Evolutionary conservation across 345 rosid genomes (phyloP), one percentile per base, ranked within the genome.

Genomic region (Psidium friedrichsthalianum): DNA sequence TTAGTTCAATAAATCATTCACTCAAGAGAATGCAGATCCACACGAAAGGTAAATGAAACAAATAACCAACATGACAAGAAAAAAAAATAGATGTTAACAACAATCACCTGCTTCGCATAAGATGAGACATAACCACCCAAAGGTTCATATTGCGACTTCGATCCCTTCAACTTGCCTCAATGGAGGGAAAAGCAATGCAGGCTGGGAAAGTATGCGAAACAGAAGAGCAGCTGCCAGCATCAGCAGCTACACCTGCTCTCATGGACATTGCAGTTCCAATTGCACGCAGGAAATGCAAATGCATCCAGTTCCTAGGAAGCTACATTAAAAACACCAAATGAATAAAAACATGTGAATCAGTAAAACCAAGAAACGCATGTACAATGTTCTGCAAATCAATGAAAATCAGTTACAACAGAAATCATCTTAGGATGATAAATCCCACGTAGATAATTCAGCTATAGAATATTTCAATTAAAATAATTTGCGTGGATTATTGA

Each of bases 251-350:
- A 82, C 98, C 98, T 42, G 93, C 97, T 90, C 99, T 93, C 99
- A 97, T 97, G 86, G 99, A 97, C 98, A 97, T 97, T 42, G 98
- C 99, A 64, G 93, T 93, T 85, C 99, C 99, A 82, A 97, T 97
- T 61, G 99, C 99, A 82, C 99, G 97, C 93, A 97, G 91, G 92
- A 97, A 97, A 88, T 97, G 99, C 92, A 97, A 90, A 91, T 97
- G 99, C 98, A 97, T 93, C 99, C 99, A 97, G 90, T 97, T 97
- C 89, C 96, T 92, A 44, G 99, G 99, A 87, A 97, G 95, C 99
- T 97, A 87, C 89, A 93, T 83, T 84, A 91, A 83, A 82, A 85
- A 88, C n/a, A 86, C 51, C 56, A 90, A 85, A 74, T 40, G 84
- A 74, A 74, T 83, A 54, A 84, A 81, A 76, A 58, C 24, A 59